A percentile compares a stretch with the other conserved stretches of the same genome.
Conservation (phyloP, 495 filamentous ascomycete species). For the Aspergillus kassunensis region DNA sequence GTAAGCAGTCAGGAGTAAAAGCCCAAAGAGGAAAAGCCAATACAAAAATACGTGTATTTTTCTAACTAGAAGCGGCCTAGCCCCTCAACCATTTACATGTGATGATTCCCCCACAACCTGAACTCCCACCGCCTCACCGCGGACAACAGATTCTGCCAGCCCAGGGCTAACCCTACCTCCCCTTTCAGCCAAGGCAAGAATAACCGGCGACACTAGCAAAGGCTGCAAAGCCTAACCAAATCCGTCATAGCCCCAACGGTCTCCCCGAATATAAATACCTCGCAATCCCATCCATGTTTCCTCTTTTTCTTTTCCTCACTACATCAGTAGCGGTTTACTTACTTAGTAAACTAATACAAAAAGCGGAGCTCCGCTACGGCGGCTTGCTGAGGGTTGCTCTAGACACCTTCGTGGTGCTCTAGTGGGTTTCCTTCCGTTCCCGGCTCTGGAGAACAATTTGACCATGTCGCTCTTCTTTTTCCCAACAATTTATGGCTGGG, state of each 20-base stretch:
- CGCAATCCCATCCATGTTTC: not conserved
- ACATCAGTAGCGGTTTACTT: slow-evolving; percentile 54
- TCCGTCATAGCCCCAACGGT: slow-evolving; percentile 24
- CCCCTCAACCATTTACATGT: slow-evolving; percentile 17
- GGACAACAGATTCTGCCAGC: no score
- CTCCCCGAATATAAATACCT: slow-evolving; percentile 23
- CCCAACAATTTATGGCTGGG: slow-evolving; percentile 43
- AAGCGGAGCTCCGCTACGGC: slow-evolving; percentile 40
- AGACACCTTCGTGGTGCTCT: no score
- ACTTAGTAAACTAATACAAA: slow-evolving; percentile 35
- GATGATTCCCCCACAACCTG: slow-evolving; percentile 1
- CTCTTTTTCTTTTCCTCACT: slow-evolving; percentile 34
- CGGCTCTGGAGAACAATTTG: slow-evolving; percentile 39
- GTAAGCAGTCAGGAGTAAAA: not conserved
- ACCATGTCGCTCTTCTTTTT: slow-evolving; percentile 41
- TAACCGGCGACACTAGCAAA: slow-evolving; percentile 4
- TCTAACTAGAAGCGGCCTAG: slow-evolving; percentile 2
- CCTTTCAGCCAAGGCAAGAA: no score
- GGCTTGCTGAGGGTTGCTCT: slow-evolving; percentile 51
- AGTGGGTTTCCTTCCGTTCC: slow-evolving; percentile 51
- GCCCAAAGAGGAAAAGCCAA: not conserved
- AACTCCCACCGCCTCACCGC: slow-evolving; percentile 8
- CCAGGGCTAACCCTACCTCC: no score
- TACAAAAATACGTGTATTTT: not conserved
- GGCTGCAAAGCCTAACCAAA: slow-evolving; percentile 11